Conservation (phyloP, 2,329 filamentous ascomycete species). For the Beauveria scarabaeidicola region DNA sequence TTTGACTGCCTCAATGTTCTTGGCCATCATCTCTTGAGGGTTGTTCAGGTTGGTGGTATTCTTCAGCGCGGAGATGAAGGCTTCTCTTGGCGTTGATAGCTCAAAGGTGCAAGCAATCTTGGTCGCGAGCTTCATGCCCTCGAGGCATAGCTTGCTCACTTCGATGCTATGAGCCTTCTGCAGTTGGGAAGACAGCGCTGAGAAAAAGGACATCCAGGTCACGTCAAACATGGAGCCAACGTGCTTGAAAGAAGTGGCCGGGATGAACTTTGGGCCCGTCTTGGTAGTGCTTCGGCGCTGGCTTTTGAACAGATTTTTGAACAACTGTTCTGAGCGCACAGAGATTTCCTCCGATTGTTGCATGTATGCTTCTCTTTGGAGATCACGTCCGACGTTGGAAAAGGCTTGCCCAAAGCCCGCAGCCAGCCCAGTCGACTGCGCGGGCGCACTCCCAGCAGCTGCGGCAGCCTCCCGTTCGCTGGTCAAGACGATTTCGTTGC, state of each 20-base stretch:
- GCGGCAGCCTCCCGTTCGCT: conserved; percentile 87
- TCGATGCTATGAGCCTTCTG: conserved; percentile 91
- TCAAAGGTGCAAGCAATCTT: conserved; percentile 91
- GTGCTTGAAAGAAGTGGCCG: conserved; percentile 87
- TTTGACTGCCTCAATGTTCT: conserved; percentile 92
- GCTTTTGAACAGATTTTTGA: conserved; percentile 85
- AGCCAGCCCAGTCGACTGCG: conserved; percentile 61
- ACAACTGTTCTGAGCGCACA: conserved; percentile 66
- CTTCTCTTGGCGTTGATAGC: conserved; percentile 83
- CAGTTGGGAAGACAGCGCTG: conserved; percentile 83
- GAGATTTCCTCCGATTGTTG: conserved; percentile 93
- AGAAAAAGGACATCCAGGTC: conserved; percentile 98
- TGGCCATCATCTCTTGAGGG: conserved; percentile 85
- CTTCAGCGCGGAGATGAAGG: conserved; percentile 86
- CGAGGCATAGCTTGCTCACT: conserved; percentile 84
- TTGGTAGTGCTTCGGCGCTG: conserved; percentile 74
- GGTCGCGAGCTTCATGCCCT: conserved; percentile 90
- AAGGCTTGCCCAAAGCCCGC: conserved; percentile 82
- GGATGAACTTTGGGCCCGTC: conserved; percentile 67
- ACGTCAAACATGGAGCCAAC: conserved; percentile 98
- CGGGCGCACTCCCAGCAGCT: conserved; percentile 55
- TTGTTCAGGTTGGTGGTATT: conserved; percentile 96
- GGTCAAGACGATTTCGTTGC: conserved; percentile 88
- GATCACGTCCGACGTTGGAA: conserved; percentile 81
- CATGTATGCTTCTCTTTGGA: conserved; percentile 86